Base-by-base conservation (phyloP, 208 protist species). In the Crithidia brevicula region DNA sequence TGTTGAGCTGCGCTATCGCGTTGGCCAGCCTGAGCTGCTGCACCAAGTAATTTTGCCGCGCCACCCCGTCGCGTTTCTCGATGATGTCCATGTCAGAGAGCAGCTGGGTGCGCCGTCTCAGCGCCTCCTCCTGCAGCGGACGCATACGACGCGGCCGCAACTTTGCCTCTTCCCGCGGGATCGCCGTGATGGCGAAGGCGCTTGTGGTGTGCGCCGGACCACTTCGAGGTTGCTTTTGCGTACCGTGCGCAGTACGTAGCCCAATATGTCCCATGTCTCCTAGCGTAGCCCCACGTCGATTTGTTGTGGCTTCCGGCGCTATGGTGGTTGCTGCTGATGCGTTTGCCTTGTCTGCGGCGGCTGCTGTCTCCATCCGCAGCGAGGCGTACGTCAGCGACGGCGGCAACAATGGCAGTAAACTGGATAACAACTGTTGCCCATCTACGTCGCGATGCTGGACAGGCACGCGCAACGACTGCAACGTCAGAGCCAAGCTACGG, bases 21-120 rank as follows among this genome's bases (percentile, higher is more conserved):
- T 65, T 76, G 16, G 62, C 43, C 30, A 76, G 45, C 0, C 45
- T 42, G 33, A 76, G 70, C 36, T 76, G 70, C 63, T 76, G 70
- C 20, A 64, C 62, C 11, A 66, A 31, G 54, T 76, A 76, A 20
- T 46, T 27, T 23, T 76, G 70, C 16, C 70, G 70, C 2, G 62
- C 61, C n/a, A 65, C 62, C 10, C n/a, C 36, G 38, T 76, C 62
- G 7, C 70, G 70, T 56, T 70, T 65, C 4, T 33, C 22, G 23
- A 76, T 76, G 11, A 33, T 69, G 1, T 64, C 47, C 62, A 76
- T 69, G 20, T 76, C 70, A 0, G 47, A 27, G 0, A 76, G 47
- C 4, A 76, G 56, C 47, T 66, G 53, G 33, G 20, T 30, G 46
- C 56, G 63, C 13, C 70, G 56, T 2, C 30, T 33, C 13, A 69